Evolutionary conservation across 2,329 filamentous ascomycete genomes (phyloP).

Genomic region (Dryadomyces sulphureus): DNA sequence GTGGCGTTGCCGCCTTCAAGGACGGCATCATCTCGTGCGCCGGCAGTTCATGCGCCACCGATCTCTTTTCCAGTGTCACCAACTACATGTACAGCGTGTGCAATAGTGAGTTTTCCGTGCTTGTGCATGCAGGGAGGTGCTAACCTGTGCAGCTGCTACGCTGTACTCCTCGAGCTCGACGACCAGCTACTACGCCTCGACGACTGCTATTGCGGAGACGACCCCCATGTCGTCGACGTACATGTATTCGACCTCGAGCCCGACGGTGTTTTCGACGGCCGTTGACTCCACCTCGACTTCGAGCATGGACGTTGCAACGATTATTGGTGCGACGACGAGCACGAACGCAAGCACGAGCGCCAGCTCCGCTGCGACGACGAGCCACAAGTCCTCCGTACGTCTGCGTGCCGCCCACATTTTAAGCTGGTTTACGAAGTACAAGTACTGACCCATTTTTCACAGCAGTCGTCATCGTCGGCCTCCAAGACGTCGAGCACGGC

Average conservation of each 20-base stretch:
- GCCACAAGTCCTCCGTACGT: too few relatives aligned
- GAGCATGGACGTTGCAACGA: too few relatives aligned
- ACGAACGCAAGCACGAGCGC: too few relatives aligned
- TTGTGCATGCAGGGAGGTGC: too few relatives aligned
- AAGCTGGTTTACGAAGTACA: too few relatives aligned
- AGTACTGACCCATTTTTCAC: neutral
- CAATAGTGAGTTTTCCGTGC: conserved; percentile 8
- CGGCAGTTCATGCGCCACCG: conserved; percentile 6
- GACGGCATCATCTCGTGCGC: conserved; percentile 12
- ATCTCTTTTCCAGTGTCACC: conserved; percentile 8
- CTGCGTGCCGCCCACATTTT: too few relatives aligned
- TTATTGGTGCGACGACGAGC: too few relatives aligned
- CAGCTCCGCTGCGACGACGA: too few relatives aligned
- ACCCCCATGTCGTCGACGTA: neutral
- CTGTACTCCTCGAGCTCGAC: neutral
- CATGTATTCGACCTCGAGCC: neutral
- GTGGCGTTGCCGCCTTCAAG: conserved; percentile 8
- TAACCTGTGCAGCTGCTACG: neutral
- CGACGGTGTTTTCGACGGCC: too few relatives aligned
- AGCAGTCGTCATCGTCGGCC: neutral
- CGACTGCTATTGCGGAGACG: neutral
- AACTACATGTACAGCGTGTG: conserved; percentile 10
- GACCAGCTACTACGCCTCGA: neutral
- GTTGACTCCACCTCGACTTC: too few relatives aligned
- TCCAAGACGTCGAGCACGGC: neutral